Base-by-base conservation (phyloP, 257 asterid species). In the Mitragyna speciosa region DNA sequence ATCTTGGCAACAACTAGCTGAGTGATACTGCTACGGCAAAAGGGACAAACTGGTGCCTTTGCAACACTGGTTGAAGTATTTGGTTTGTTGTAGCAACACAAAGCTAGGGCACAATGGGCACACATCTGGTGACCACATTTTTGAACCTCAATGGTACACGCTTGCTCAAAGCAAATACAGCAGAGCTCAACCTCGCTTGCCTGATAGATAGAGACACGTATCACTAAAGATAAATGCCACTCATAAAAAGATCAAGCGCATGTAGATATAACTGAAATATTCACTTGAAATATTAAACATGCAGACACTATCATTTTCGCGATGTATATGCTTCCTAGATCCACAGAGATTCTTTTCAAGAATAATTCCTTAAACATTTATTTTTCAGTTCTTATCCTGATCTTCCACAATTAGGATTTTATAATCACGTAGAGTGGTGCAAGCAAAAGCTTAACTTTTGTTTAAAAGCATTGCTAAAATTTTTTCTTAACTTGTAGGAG, bases 121-220 rank as follows among this genome's bases (percentile, higher is more conserved):
- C 98, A 93, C 95, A 93, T 93, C 74, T 89, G 93, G 80, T 93
- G 98, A 33, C 97, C 91, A 75, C 98, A 93, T 66, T 80, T 79
- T 77, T 88, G 91, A 70, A 93, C 91, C 89, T 93, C 97, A 7
- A 93, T 89, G 22, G 89, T 86, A 81, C 97, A 90, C 0, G 63
- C 82, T 17, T 90, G 93, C 84, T 93, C 97, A 12, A 93, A 93
- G 90, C 97, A 93, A 73, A 93, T 93, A 89, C 94, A 88, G 83
- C 98, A 93, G 59, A 90, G 85, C 58, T 89, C 91, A 2, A 85
- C 73, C 5, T 90, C 92, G 26, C 84, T 81, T n/a, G 77, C 90
- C 98, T 93, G 91, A 47, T 76, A 7, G n/a, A 33, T 31, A 83
- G 71, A 58, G 61, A 72, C 17, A 36, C n/a, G 56, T 61, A 2